Evolutionary conservation across 257 asterid species (phyloP), one percentile per base, ranked within the genome.

Genomic region (Nicotiana tabacum): DNA sequence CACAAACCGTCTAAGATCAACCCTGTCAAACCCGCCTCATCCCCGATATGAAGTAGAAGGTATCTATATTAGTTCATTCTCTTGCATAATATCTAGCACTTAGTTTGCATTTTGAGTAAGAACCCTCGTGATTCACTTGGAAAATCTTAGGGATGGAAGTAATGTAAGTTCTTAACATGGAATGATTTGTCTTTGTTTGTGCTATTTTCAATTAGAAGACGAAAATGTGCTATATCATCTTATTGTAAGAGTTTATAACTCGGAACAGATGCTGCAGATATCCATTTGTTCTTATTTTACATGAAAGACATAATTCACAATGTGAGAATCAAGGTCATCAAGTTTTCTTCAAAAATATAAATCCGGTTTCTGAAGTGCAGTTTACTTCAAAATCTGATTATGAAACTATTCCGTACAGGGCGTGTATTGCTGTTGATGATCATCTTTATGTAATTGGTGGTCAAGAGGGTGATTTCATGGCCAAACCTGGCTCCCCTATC

Each of bases 401-500:
- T 18, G 66, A 66, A 68, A 21, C 64, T 68, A 10, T 24, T 66
- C 53, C 77, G 62, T 70, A 58, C 84, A 90, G 97, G 90, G 93
- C 94, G 30, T 92, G 95, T 82, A 87, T 92, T 78, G 91, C 69
- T 46, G 93, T 88, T 70, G 87, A 82, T 78, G 93, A 91, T 83
- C 88, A 82, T 64, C 94, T 92, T 83, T 89, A 87, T 12, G 97
- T 92, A 24, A 92, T 93, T 21, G 97, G 97, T 51, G 97, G 97
- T 80, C 97, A 93, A 84, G 97, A 93, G 89, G 97, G 97, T 27
- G 97, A 93, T 83, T 92, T 93, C 76, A 90, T 90, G 95, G 88
- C 97, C 72, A 93, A 93, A 85, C 97, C 97, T 32, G 91, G 93
- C 6, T 93, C 97, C 5, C 97, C 97, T 27, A 89, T 92, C 88